Conservation (phyloP, 148 eudicot genomes). For the Silene latifolia region DNA sequence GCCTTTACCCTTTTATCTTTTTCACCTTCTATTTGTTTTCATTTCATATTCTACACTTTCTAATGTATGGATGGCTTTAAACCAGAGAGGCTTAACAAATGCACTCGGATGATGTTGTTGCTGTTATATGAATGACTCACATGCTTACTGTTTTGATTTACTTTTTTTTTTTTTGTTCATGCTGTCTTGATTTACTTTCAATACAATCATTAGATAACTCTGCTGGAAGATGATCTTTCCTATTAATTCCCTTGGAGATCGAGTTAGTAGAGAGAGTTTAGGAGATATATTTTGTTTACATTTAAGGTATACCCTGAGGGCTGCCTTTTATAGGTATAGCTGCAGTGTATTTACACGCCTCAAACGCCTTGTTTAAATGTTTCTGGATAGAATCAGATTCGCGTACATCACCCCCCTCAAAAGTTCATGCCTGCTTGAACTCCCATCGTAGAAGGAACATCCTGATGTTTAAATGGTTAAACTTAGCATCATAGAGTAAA, state of each 20-base stretch:
- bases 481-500: no score
- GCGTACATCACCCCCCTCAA: background rate
- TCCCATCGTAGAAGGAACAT: background rate
- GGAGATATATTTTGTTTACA: background rate
- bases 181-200: background rate
- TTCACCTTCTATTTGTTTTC: background rate
- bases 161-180: no score
- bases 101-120: no score
- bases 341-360: background rate
- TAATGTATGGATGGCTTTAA: background rate
- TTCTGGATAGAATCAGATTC: background rate
- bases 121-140: background rate
- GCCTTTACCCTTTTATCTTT: constrained; percentile 7
- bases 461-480: no score
- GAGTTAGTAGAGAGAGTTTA: background rate
- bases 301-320: background rate
- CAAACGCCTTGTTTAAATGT: background rate
- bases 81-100: background rate
- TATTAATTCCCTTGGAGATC: background rate
- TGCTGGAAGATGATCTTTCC: background rate
- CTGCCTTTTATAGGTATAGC: background rate
- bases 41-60: background rate
- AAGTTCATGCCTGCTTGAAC: background rate
- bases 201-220: background rate
- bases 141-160: no score